Evolutionary conservation across 2,329 filamentous ascomycete genomes (phyloP).

Genomic region (Epichloe gansuensis): DNA sequence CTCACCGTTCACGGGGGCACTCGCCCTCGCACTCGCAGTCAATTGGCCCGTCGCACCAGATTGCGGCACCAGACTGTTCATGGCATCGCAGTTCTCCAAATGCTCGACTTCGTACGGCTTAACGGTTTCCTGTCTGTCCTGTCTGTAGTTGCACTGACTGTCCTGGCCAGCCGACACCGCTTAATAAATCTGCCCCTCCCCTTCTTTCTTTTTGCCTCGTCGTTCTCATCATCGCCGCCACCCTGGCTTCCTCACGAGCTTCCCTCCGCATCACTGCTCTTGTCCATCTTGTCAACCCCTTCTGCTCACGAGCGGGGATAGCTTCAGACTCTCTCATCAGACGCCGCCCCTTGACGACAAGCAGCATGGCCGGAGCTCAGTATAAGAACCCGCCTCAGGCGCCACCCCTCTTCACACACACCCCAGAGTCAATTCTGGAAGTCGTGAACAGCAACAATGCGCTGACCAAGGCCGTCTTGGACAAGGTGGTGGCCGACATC

Average conservation of each 20-base stretch:
- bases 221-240: slow-evolving; percentile 47
- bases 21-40: not conserved
- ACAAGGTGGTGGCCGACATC: slow-evolving; percentile 54
- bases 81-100: not conserved
- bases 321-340: slow-evolving; percentile 6
- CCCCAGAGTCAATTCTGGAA: slow-evolving; percentile 53
- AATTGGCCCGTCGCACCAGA: not conserved
- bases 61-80: no score
- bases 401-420: slow-evolving; percentile 66
- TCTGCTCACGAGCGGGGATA: slow-evolving; percentile 25
- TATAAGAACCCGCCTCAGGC: slow-evolving; percentile 66
- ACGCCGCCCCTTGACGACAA: slow-evolving; percentile 31
- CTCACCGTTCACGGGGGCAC: no score
- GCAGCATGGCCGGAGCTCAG: slow-evolving; percentile 52
- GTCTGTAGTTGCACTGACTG: slow-evolving; percentile 16
- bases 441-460: slow-evolving; percentile 57
- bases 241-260: slow-evolving; percentile 54
- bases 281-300: slow-evolving; percentile 43
- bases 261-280: slow-evolving; percentile 46
- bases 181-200: slow-evolving; percentile 16
- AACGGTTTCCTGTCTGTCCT: not conserved
- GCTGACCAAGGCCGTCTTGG: slow-evolving; percentile 48
- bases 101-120: not conserved
- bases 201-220: slow-evolving; percentile 37
- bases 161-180: slow-evolving; percentile 12